phyloP scores from a whole-genome alignment of 768 basidiomycete species.

The Imleria badia region DNA sequence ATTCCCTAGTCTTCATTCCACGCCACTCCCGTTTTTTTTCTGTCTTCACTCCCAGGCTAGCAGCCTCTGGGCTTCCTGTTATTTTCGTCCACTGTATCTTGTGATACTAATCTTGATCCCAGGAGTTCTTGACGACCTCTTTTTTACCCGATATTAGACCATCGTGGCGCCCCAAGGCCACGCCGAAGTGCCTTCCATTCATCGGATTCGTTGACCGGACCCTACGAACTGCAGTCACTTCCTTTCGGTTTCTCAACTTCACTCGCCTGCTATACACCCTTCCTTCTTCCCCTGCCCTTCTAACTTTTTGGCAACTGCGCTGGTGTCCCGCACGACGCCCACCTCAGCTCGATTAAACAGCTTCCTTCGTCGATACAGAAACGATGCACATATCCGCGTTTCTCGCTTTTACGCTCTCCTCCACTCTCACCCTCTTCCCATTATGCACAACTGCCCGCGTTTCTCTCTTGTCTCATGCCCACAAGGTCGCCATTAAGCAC shows the following conservation, averaged over 20 bases:
- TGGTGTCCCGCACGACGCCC: not conserved
- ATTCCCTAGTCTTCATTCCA: not conserved
- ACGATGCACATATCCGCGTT: constrained; percentile 30
- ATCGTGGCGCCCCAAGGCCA: constrained; percentile 15
- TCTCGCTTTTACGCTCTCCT: constrained; percentile 33
- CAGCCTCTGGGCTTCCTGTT: not conserved
- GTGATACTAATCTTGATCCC: constrained; percentile 9
- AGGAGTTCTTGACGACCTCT: constrained; percentile 9
- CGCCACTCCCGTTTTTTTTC: not conserved
- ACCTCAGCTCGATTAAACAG: not conserved
- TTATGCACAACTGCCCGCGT: constrained; percentile 23
- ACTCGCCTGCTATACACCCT: not conserved
- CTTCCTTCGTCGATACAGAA: not conserved
- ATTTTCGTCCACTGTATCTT: constrained; percentile 6
- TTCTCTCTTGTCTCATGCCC: constrained; percentile 44
- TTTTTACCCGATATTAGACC: not conserved
- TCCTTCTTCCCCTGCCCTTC: not conserved
- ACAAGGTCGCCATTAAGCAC: constrained; percentile 53
- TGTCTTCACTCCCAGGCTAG: not conserved
- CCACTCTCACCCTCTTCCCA: constrained; percentile 26
- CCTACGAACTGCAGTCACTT: constrained; percentile 3
- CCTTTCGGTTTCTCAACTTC: constrained; percentile 18
- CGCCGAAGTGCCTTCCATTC: constrained; percentile 17
- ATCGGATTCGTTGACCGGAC: constrained; percentile 25
- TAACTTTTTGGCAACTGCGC: not conserved